Evolutionary conservation across 805 yeast genomes (phyloP), one percentile per base, ranked within the genome.

Genomic region (Brettanomyces custersianus): DNA sequence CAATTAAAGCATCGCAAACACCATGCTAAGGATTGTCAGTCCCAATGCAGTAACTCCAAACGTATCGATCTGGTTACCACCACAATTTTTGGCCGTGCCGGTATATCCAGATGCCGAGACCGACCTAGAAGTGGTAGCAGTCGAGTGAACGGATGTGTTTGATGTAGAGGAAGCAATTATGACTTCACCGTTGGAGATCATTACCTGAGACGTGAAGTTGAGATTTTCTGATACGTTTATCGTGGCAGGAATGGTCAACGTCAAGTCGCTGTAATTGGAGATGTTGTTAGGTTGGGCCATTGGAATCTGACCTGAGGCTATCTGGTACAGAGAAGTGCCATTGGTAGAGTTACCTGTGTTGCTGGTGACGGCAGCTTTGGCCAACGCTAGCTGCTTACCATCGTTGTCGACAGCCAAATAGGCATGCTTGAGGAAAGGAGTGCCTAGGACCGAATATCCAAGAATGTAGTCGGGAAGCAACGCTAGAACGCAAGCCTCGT

Each of bases 401-500:
- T 68, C 85, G 42, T 73, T 65, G 52, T 81, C 86, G 26, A 78
- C 77, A 0, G 79, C 88, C 26, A 80, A 40, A 48, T 72, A 80
- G 6, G 68, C 55, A 32, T 65, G 60, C 35, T 61, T 61, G 32
- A 81, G 42, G 45, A 80, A 73, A 4, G 81, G 66, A 5, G 72
- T 57, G 3, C 90, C 92, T 28, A 82, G 52, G 2, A 72, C 47
- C 8, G 70, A 64, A 48, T 59, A 74, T 1, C 85, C 83, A 4
- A 61, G 42, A 9, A 45, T 40, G 3, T 60, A 49, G 33, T 66
- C 64, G 2, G 85, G 80, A 18, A 65, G 54, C 27, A 80, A 49
- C 13, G 63, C 62, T 28, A 81, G 54, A 32, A 51, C 60, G 51
- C 92, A 82, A 1, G 85, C 87, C 5, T 46, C 40, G 20, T 59